Percentiles rank a stretch among this genome's conserved stretches.
Evolutionary conservation across 345 rosid species (phyloP).

Genomic region (Ceriops decandra): DNA sequence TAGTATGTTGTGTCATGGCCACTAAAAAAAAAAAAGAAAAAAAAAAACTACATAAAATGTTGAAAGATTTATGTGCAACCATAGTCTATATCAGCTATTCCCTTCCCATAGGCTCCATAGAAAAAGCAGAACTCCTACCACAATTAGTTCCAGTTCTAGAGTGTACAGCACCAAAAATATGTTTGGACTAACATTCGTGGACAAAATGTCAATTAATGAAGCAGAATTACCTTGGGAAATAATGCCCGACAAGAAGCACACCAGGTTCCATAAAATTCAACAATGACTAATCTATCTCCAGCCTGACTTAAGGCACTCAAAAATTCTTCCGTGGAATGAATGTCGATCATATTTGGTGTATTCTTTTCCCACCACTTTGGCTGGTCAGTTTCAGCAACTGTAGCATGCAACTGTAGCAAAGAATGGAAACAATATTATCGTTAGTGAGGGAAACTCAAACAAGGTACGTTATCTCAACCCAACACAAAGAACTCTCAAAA

Average conservation of each 20-base stretch:
- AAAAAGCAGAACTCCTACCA: too few species aligned
- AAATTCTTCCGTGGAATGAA: conserved; percentile 86
- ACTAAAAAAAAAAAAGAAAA: too few species aligned
- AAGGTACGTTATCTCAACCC: conserved; percentile 5
- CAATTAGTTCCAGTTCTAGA: too few species aligned
- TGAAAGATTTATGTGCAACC: too few species aligned
- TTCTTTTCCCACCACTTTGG: conserved; percentile 96
- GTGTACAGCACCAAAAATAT: too few species aligned
- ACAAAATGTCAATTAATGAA: background rate
- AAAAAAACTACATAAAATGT: too few species aligned
- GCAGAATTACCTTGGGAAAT: conserved; percentile 62
- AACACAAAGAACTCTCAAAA: background rate
- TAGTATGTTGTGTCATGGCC: too few species aligned
- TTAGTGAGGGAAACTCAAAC: background rate
- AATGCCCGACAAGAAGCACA: conserved; percentile 92
- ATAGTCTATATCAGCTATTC: too few species aligned
- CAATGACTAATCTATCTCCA: conserved; percentile 78
- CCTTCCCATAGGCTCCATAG: too few species aligned
- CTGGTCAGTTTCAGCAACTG: conserved; percentile 61
- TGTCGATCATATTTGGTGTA: conserved; percentile 81
- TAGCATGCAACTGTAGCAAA: conserved; percentile 54
- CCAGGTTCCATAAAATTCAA: conserved; percentile 96
- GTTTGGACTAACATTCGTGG: background rate
- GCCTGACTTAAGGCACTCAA: conserved; percentile 67
- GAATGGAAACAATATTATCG: background rate